Conservation (phyloP, 208 protist species). For the Trichomonas gallinae region DNA sequence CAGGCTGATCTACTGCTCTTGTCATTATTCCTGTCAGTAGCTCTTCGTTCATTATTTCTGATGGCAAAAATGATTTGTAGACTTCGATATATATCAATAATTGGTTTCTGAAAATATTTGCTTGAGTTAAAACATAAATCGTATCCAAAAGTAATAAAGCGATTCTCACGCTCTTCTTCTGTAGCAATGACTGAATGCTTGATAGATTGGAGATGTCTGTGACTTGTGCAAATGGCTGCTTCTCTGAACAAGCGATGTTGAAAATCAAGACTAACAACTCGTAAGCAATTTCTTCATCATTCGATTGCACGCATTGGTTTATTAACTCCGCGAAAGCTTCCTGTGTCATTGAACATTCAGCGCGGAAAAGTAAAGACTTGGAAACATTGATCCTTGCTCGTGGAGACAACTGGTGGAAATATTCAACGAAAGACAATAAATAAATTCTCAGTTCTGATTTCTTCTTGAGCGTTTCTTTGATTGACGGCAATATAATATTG, state of each 20-base stretch:
- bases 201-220: background rate
- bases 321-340: background rate
- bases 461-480: background rate
- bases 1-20: background rate
- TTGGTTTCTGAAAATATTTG: background rate
- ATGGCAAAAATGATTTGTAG: background rate
- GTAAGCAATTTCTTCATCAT: background rate
- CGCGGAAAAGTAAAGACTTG: background rate
- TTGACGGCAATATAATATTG: background rate
- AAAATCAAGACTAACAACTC: background rate
- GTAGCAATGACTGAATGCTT: background rate
- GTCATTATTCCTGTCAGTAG: background rate
- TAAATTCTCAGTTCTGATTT: background rate
- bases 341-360: background rate
- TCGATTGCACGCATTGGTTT: background rate
- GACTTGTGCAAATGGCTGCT: background rate
- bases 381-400: background rate
- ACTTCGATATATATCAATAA: background rate
- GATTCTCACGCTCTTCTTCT: background rate
- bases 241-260: background rate
- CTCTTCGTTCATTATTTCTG: background rate
- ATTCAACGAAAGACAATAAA: background rate
- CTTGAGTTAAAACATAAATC: background rate
- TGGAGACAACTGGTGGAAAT: background rate
- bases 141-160: background rate